Evolutionary conservation across 495 filamentous ascomycete genomes (phyloP).

Genomic region (Lophiotrema nucula): DNA sequence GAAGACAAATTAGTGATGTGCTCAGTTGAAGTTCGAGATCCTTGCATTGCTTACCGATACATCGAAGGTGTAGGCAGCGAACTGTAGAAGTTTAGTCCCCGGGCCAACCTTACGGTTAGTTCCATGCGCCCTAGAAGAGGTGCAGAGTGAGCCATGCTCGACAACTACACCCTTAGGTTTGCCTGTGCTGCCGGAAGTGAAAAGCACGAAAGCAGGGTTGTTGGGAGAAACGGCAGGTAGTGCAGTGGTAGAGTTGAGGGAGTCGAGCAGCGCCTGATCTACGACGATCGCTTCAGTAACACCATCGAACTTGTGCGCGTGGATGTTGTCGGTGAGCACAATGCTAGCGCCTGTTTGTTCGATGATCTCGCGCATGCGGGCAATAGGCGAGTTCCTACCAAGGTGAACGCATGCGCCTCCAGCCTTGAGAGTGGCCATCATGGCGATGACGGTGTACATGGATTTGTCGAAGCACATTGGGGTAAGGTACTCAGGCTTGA

Average conservation of each 20-base stretch:
- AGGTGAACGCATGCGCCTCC: constrained; percentile 38
- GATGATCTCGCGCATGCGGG: constrained; percentile 16
- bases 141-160: constrained; percentile 12
- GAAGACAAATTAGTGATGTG: no score
- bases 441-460: constrained; percentile 43
- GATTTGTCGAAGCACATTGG: constrained; percentile 56
- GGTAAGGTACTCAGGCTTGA: constrained; percentile 50
- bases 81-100: constrained; percentile 15
- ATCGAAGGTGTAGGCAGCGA: constrained; percentile 30
- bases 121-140: constrained; percentile 43
- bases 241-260: background rate
- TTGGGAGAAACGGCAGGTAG: constrained; percentile 3
- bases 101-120: constrained; percentile 30
- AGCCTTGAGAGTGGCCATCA: constrained; percentile 44
- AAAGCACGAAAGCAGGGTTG: constrained; percentile 33
- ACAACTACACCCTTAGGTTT: constrained; percentile 38
- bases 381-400: constrained; percentile 19
- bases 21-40: no score
- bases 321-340: constrained; percentile 18
- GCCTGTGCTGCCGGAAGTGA: constrained; percentile 34
- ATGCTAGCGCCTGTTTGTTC: constrained; percentile 8
- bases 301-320: constrained; percentile 10
- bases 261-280: constrained; percentile 1
- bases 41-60: background rate
- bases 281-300: constrained; percentile 8